phyloP scores from a whole-genome alignment of 768 basidiomycete species.

The Agrocybe pediades region DNA sequence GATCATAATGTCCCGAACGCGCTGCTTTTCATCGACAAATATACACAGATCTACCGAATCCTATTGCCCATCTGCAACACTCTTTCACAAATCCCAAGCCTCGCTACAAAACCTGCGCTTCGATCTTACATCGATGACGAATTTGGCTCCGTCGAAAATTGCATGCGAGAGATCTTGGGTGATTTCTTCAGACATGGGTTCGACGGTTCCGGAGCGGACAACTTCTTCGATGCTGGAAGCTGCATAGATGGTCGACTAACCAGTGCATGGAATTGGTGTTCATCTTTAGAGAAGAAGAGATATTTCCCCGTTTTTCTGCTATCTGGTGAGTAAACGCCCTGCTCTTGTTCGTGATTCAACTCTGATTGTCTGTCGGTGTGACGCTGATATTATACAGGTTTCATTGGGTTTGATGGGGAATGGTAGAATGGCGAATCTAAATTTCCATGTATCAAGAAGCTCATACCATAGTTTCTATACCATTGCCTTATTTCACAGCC shows the following conservation, averaged over 20 bases:
- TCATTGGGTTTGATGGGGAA: slow-evolving; percentile 84
- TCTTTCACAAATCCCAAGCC: slow-evolving; percentile 67
- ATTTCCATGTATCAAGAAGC: neutral
- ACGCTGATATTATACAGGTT: slow-evolving; percentile 56
- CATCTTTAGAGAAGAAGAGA: slow-evolving; percentile 80
- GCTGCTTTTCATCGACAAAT: slow-evolving; percentile 90
- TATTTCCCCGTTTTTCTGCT: slow-evolving; percentile 82
- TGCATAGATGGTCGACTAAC: slow-evolving; percentile 85
- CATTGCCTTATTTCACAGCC: neutral
- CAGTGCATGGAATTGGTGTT: slow-evolving; percentile 94
- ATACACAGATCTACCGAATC: slow-evolving; percentile 90
- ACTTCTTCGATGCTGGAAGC: slow-evolving; percentile 87
- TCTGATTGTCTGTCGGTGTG: too few relatives aligned
- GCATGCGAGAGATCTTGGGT: slow-evolving; percentile 68
- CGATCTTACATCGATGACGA: slow-evolving; percentile 79
- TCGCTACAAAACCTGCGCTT: slow-evolving; percentile 69
- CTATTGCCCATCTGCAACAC: slow-evolving; percentile 86
- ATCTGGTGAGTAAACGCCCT: slow-evolving; percentile 69
- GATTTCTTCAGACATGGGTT: slow-evolving; percentile 91
- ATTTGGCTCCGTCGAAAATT: slow-evolving; percentile 75
- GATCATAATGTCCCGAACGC: slow-evolving; percentile 87
- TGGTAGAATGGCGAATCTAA: slow-evolving; percentile 52
- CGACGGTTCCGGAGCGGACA: slow-evolving; percentile 90
- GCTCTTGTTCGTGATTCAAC: slow-evolving; percentile 6
- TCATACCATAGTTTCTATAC: neutral